Evolutionary conservation across 495 filamentous ascomycete species (phyloP).

Genomic region (Aspergillus leporis): DNA sequence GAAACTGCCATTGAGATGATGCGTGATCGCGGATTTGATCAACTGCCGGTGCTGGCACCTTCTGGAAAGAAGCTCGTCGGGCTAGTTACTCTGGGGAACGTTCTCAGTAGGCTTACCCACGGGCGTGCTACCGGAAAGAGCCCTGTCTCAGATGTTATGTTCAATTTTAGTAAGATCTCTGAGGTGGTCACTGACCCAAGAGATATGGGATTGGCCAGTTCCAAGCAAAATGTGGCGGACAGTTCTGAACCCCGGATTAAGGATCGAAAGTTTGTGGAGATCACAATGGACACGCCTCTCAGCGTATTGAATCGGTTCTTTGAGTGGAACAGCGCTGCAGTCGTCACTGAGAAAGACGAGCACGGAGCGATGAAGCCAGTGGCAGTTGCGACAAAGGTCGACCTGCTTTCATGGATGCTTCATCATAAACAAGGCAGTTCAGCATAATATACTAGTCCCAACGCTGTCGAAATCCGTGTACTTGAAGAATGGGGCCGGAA

Average conservation of each 20-base stretch:
- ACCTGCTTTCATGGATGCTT: conserved; percentile 89
- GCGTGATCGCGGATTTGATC: conserved; percentile 95
- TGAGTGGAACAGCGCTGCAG: conserved; percentile 94
- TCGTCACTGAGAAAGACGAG: conserved; percentile 75
- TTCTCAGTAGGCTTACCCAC: conserved; percentile 84
- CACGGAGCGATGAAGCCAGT: conserved; percentile 70
- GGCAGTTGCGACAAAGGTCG: conserved; percentile 95
- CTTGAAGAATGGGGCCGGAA: not conserved
- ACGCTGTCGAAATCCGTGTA: not conserved
- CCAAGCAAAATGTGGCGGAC: conserved; percentile 13
- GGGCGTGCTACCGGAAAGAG: conserved; percentile 71
- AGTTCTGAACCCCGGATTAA: conserved; percentile 25
- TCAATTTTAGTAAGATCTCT: conserved; percentile 81
- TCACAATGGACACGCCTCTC: conserved; percentile 86
- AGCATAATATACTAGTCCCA: not conserved
- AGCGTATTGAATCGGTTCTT: conserved; percentile 85
- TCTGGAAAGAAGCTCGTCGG: conserved; percentile 75
- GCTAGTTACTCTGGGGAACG: conserved; percentile 88
- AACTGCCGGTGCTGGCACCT: conserved; percentile 82
- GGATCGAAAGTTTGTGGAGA: conserved; percentile 81
- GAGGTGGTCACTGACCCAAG: conserved; percentile 86
- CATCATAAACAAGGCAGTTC: conserved; percentile 52
- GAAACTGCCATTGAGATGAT: conserved; percentile 91
- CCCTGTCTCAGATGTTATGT: conserved; percentile 89
- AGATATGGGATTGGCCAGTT: conserved; percentile 45